A percentile compares a stretch with the other conserved stretches of the same genome.
phyloP scores from a whole-genome alignment of 306 rosid species.

The Luffa aegyptiaca region DNA sequence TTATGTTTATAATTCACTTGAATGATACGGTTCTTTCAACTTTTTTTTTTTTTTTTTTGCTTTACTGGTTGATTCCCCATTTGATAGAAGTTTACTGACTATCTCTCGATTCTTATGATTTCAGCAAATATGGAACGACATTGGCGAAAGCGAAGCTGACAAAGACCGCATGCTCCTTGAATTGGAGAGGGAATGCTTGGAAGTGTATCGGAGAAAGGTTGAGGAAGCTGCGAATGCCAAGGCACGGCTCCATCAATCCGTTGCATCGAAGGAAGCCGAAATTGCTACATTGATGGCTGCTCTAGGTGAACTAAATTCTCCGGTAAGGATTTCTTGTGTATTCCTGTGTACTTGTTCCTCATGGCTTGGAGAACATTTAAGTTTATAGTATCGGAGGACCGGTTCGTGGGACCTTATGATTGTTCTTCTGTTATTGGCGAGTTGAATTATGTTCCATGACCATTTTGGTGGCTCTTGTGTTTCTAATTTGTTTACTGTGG shows the following conservation, averaged over 20 bases:
- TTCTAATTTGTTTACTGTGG: constrained; percentile 10
- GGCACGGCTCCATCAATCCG: constrained; percentile 87
- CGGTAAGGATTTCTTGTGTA: constrained; percentile 32
- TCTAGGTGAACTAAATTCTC: constrained; percentile 86
- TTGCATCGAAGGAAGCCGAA: constrained; percentile 92
- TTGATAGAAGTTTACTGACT: background rate
- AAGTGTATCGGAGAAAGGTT: constrained; percentile 77
- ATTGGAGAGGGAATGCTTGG: constrained; percentile 90
- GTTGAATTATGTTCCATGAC: background rate
- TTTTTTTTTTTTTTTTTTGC: background rate
- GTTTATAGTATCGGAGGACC: background rate
- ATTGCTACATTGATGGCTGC: constrained; percentile 83
- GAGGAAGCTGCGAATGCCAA: constrained; percentile 82
- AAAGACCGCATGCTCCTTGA: constrained; percentile 74
- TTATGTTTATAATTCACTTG: background rate
- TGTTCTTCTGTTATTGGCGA: background rate
- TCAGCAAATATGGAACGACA: constrained; percentile 96
- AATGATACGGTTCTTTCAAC: background rate
- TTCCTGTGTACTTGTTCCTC: background rate
- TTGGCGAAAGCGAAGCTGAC: constrained; percentile 78
- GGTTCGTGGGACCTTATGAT: background rate
- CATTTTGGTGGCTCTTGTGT: constrained; percentile 17
- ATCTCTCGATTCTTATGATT: constrained; percentile 10
- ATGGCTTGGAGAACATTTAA: background rate
- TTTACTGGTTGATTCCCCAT: background rate